Percentiles rank a stretch among this genome's conserved stretches.
phyloP scores from a whole-genome alignment of 352 stramenopile genomes.

The Phytopythium ostracodes region DNA sequence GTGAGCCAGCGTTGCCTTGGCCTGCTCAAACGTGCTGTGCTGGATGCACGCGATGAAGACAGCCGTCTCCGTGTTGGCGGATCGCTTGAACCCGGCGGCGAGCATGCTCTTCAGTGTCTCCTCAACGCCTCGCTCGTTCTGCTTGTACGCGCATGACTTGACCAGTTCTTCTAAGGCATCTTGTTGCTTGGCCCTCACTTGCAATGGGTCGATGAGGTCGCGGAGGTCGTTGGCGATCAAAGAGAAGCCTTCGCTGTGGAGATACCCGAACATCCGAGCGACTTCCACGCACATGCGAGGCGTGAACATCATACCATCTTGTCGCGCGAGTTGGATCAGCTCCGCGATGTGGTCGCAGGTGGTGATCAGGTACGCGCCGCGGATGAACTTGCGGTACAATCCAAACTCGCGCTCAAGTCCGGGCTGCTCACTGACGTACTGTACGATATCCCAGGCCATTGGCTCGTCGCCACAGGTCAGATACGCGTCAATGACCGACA shows the following conservation, averaged over 20 bases:
- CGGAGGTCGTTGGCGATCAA: slow-evolving; percentile 42
- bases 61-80: slow-evolving; percentile 50
- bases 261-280: slow-evolving; percentile 58
- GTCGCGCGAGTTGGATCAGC: slow-evolving; percentile 36
- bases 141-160: slow-evolving; percentile 67
- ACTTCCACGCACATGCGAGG: slow-evolving; percentile 64
- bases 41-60: slow-evolving; percentile 68
- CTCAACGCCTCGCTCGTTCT: slow-evolving; percentile 44
- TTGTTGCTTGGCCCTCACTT: slow-evolving; percentile 30
- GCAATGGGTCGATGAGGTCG: background rate
- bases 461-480: slow-evolving; percentile 57
- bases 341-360: slow-evolving; percentile 57
- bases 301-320: slow-evolving; percentile 53
- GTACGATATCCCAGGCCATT: slow-evolving; percentile 52
- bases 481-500: slow-evolving; percentile 75
- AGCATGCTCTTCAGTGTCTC: slow-evolving; percentile 45
- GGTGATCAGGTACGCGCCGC: slow-evolving; percentile 56
- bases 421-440: slow-evolving; percentile 34
- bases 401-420: slow-evolving; percentile 38
- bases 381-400: slow-evolving; percentile 73
- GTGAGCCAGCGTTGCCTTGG: slow-evolving; percentile 31
- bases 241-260: slow-evolving; percentile 44
- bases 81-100: slow-evolving; percentile 37
- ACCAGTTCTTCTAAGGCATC: slow-evolving; percentile 59
- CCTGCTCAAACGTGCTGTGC: slow-evolving; percentile 27